Base-by-base conservation (phyloP, 2,329 filamentous ascomycete species). In the Aspergillus ustus region DNA sequence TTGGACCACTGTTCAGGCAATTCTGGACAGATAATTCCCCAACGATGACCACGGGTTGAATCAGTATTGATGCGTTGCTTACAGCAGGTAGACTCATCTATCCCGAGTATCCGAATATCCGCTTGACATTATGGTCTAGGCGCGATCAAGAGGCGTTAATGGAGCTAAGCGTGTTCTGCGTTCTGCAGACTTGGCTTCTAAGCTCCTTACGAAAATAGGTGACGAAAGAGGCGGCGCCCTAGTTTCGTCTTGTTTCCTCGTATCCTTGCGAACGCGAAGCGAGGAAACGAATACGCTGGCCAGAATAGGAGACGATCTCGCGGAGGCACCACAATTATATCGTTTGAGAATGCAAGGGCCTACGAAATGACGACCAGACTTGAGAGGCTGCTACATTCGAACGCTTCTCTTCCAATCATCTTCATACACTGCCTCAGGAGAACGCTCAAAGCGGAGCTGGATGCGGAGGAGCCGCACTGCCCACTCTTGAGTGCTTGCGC, bases 391-490 rank as follows among this genome's bases (percentile, higher is more conserved):
- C 52, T 34, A 28, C 20, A 34, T 40, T 50, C 37, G 13, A 11
- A 4, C 19, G 22, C 37, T 4, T 45, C 37, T 25, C 37, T 28
- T 7, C 52, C 52, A 54, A 44, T 54, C 51, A 22, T 7, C 25
- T 43, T 25, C 15, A 28, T 20, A 43, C 37, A 45, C 52, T 54
- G 52, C 52, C 37, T 45, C 22, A 29, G 52, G 29, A 9, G 49
- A 37, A 11, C 29, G 49, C 34, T 40, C 6, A 11, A 40, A 6
- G 34, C 25, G 52, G 37, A 20, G 11, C 29, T 17, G 15, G 25
- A 19, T 49, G 45, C 45, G 45, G 54, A 57, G 54, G 37, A 50
- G 45, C 54, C 54, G 45, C 54, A 57, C 54, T n/a, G 54, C 54
- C 54, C 53, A 45, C 28, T 52, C 29, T 49, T 49, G 44, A 46